Evolutionary conservation across 495 filamentous ascomycete species (phyloP), one percentile per base, ranked within the genome.

Genomic region (Xylaria cubensis): DNA sequence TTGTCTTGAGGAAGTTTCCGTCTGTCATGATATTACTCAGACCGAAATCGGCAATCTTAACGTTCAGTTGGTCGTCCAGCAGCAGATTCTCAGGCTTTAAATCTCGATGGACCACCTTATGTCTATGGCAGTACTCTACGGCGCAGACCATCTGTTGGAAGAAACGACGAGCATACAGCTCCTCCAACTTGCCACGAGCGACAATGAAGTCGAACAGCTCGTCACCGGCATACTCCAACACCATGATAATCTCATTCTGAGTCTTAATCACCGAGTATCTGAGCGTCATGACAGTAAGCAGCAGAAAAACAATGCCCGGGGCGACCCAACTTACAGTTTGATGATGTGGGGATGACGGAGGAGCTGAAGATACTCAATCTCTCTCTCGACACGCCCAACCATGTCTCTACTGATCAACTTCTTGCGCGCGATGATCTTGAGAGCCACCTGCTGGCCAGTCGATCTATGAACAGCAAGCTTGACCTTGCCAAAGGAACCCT

Each of bases 141-240:
- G 96, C 97, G 78, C 95, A 97, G n/a, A 98, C 94, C 76, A 99
- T 99, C 81, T 99, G 96, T 80, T 99, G 96, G 82, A 99, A 99
- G 84, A 99, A 98, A 74, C 95, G 92, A 61, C 96, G 90, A 53
- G 97, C 96, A 74, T 95, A 90, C 72, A 92, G 89, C 81, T 99
- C 96, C 50, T 90, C 86, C 87, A 98, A 93, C 81, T 91, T 92
- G 63, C 96, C 97, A 74, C 97, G 87, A 76, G 91, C 88, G 70
- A 99, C 96, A 39, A 99, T 93, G 79, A 98, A 98, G 79, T 99
- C 95, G 84, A 99, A 99, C 34, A 99, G 86, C 82, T 99, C 96
- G 50, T 93, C 93, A 65, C 96, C 96, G 55, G 96, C 96, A 82
- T 95, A 99, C 83, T 99, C 96, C 67, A 99, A 89, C 19, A 99